phyloP scores from a whole-genome alignment of 306 rosid genomes.

The Gillenia trifoliata region DNA sequence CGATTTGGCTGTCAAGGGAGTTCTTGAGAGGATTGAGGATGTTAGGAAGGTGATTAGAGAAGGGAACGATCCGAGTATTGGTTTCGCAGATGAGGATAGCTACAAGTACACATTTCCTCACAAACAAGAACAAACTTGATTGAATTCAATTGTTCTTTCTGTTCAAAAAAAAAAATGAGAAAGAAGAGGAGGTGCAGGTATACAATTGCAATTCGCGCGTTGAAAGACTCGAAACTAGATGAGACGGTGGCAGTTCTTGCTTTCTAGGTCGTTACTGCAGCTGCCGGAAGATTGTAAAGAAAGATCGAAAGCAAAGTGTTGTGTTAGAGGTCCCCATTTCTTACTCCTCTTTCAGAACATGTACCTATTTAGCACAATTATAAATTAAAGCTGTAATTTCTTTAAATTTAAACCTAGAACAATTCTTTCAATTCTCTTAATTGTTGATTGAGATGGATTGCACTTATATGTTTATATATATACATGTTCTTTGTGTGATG shows the following conservation, averaged over 20 bases:
- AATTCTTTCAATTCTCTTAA: not conserved
- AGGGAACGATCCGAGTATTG: slow-evolving; percentile 72
- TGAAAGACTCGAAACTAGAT: not conserved
- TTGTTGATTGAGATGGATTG: not conserved
- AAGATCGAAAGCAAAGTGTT: not conserved
- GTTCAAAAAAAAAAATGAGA: not conserved
- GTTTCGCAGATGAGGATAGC: slow-evolving; percentile 77
- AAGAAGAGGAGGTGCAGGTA: not conserved
- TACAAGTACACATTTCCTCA: slow-evolving; percentile 72
- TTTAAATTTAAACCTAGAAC: not conserved
- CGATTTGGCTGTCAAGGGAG: slow-evolving; percentile 59
- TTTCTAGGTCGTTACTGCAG: not conserved
- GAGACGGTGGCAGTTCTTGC: not conserved
- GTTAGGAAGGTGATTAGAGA: slow-evolving; percentile 51
- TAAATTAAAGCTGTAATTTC: not conserved
- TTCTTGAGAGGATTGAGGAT: slow-evolving; percentile 58
- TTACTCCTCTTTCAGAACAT: not conserved
- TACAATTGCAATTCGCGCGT: not conserved
- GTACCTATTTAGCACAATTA: not conserved
- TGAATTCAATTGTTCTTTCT: not conserved
- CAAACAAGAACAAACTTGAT: slow-evolving; percentile 4
- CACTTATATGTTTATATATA: too few relatives aligned
- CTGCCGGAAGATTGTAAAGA: not conserved
- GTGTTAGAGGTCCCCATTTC: not conserved
- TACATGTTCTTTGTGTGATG: not conserved